Evolutionary conservation across 306 rosid species (phyloP), one percentile per base, ranked within the genome.

Genomic region (Vigna mungo): DNA sequence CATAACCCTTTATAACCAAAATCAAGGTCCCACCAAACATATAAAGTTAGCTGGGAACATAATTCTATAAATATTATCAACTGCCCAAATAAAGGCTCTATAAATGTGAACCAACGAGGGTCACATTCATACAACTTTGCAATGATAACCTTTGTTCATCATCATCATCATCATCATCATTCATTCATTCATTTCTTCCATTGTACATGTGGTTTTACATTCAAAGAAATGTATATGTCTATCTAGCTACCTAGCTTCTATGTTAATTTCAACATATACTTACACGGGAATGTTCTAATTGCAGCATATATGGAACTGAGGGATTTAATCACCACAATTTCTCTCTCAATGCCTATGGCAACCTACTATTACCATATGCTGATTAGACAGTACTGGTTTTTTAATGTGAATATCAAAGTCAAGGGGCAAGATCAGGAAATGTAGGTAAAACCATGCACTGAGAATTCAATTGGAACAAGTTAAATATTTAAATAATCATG

Each of bases 71-170:
- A 83, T 78, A 79, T 69, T 75, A 84, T 68, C 86, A 79, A 61
- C 86, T 70, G 81, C 75, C 84, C 69, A 69, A 79, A 79, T 75
- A 79, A 82, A 71, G 71, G 79, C 71, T 46, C 58, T 75, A 79
- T 84, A 53, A 84, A 84, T 84, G 85, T 81, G 71, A 80, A 80
- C 67, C 58, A 77, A 72, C 77, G 32, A 65, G 67, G 79, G 87
- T 77, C 85, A 68, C 83, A 77, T 67, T 80, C 87, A 71, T 80
- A 81, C 85, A 77, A 60, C 85, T 81, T 84, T 81, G 85, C 82
- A 77, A 84, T 77, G 13, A 77, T 80, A 77, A 64, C 79, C 67
- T 77, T 46, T 39, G 0, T 34, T 44, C 34, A 4, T 30, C 34
- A 3, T 30, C 34, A 3, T 30, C 5, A 3, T 30, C 34, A 3